Evolutionary conservation across 1,284 basidiomycete genomes (phyloP).

Genomic region (Puccinia novopanici): DNA sequence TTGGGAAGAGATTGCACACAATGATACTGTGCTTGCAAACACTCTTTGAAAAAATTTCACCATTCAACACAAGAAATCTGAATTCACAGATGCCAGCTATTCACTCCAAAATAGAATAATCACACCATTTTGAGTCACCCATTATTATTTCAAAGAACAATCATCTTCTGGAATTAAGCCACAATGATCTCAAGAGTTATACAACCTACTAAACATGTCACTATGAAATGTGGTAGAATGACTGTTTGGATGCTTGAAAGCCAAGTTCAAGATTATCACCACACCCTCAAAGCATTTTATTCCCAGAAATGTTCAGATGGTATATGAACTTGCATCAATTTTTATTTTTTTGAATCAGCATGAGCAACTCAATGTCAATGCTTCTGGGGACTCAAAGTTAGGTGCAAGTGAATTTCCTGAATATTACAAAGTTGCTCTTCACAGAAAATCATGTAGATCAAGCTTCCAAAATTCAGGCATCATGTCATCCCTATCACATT

Average conservation of each 20-base stretch:
- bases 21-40: neutral
- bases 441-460: too few species aligned
- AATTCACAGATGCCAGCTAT: neutral
- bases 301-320: neutral
- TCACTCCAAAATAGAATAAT: neutral
- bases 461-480: too few species aligned
- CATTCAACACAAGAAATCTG: neutral
- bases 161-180: neutral
- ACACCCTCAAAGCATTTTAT: neutral
- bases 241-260: neutral
- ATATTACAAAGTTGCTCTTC: too few species aligned
- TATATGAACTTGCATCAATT: neutral
- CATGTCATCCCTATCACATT: too few species aligned
- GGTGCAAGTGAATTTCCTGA: too few species aligned
- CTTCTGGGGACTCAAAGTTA: too few species aligned
- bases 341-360: too few species aligned
- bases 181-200: neutral
- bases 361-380: neutral
- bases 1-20: neutral
- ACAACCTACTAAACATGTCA: neutral
- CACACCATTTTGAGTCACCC: too few species aligned
- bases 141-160: constrained; percentile 61
- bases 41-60: neutral
- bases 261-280: neutral
- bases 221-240: neutral